Conservation (phyloP, 768 basidiomycete species). For the Mycena crocata region DNA sequence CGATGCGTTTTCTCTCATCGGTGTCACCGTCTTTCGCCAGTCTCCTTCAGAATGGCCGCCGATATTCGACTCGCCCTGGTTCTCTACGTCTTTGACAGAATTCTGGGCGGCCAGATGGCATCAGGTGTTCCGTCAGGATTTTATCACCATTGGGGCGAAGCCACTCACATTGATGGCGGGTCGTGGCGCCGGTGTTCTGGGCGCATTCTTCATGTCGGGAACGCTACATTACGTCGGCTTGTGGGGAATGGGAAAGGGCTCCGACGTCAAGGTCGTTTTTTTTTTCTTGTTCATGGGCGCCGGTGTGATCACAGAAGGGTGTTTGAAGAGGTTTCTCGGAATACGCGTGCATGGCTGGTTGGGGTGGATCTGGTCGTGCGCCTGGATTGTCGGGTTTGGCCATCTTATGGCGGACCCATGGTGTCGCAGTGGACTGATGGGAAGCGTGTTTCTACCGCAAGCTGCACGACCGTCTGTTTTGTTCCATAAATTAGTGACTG, state of each 20-base stretch:
- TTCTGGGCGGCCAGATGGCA: conserved; percentile 80
- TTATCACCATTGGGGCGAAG: conserved; percentile 62
- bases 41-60: conserved; percentile 71
- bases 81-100: conserved; percentile 65
- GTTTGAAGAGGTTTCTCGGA: conserved; percentile 59
- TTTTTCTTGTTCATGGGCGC: conserved; percentile 71
- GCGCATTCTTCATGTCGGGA: conserved; percentile 70
- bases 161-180: conserved; percentile 59
- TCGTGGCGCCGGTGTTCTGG: conserved; percentile 61
- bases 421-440: conserved; percentile 55
- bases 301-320: conserved; percentile 61
- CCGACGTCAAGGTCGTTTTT: conserved; percentile 57
- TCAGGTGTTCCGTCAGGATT: conserved; percentile 69
- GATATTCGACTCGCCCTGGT: conserved; percentile 68
- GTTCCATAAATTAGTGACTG: conserved; percentile 14
- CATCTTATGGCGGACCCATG: conserved; percentile 63
- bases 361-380: conserved; percentile 64
- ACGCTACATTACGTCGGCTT: conserved; percentile 68
- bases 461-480: conserved; percentile 45
- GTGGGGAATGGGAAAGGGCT: conserved; percentile 68
- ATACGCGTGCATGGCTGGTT: conserved; percentile 56
- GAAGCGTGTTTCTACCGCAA: conserved; percentile 52
- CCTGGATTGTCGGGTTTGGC: conserved; percentile 62
- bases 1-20: conserved; percentile 54
- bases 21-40: conserved; percentile 60